These are phyloP conservation scores for Linanthus parryae DNA, from an alignment of 148 eudicot species.

Conservation along the genomic window DNA sequence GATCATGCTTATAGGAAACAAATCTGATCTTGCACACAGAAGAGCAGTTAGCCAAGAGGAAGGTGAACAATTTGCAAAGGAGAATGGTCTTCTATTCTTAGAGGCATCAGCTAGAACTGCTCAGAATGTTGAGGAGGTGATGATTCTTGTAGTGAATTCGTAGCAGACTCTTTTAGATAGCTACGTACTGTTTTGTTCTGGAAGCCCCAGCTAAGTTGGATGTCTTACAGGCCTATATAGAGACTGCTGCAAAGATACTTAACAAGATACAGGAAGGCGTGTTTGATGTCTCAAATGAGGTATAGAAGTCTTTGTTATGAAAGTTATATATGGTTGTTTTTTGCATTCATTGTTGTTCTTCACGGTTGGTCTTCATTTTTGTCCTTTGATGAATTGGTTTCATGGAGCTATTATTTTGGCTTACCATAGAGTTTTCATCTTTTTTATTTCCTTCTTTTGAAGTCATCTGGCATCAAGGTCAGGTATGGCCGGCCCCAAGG, in stretches of 20 bases:
- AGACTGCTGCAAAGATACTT: slow-evolving; percentile 50
- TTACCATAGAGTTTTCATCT: too few species aligned
- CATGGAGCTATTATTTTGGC: neutral
- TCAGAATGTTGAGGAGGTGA: slow-evolving; percentile 72
- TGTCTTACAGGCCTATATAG: slow-evolving; percentile 44
- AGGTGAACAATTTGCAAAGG: slow-evolving; percentile 81
- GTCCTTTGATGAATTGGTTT: too few species aligned
- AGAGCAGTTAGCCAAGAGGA: slow-evolving; percentile 86
- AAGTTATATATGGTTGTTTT: neutral
- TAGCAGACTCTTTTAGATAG: too few species aligned
- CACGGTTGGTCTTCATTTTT: neutral
- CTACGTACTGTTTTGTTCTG: slow-evolving; percentile 3
- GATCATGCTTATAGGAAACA: slow-evolving; percentile 70
- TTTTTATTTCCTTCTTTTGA: too few species aligned
- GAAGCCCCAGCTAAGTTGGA: neutral
- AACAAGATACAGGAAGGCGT: slow-evolving; percentile 67
- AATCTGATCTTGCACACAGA: slow-evolving; percentile 63
- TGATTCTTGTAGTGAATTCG: too few species aligned
- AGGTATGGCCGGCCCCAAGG: slow-evolving; percentile 53
- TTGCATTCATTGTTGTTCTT: neutral
- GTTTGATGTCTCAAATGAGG: slow-evolving; percentile 74
- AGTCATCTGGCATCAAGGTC: slow-evolving; percentile 69
- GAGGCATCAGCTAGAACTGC: slow-evolving; percentile 77
- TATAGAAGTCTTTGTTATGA: slow-evolving; percentile 8
- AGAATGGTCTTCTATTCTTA: slow-evolving; percentile 63